Base-by-base conservation (phyloP, 1,284 basidiomycete genomes). In the Xanthoconium separans region DNA sequence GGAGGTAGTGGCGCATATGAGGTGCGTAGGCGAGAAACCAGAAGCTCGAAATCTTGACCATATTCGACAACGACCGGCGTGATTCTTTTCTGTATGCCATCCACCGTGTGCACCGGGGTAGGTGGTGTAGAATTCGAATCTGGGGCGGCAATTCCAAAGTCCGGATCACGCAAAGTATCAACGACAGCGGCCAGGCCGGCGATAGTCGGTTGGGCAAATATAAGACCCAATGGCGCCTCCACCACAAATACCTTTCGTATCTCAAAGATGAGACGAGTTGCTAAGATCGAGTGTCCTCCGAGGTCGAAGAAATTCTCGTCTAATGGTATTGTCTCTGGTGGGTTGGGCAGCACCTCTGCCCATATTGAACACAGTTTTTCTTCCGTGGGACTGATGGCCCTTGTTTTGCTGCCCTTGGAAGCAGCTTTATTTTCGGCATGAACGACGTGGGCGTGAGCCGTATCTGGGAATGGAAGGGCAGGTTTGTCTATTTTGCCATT, bases 401-500 rank as follows among this genome's bases (percentile, higher is more conserved):
- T 75, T 2, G 70, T 59, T 6, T 67, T 57, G 30, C 68, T 58
- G 24, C 61, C 63, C 18, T 65, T 57, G 12, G 61, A 62, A 58
- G 55, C 49, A 8, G 68, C 64, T 58, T 64, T 74, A 54, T 59
- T 74, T 63, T 72, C 68, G 9, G 66, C 57, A 15, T 76, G 68
- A 29, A 75, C 62, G 24, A 75, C 65, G 20, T 79, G 78, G 4
- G 83, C 83, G 53, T 93, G 86, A 3, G 89, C 92, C 2, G 97
- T 99, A 73, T 99, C 97, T 2, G 97, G 97, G 89, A 99, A 99
- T 15, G 97, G 97, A 47, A 99, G 83, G 0, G 94, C 93, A 0
- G 97, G 96, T 72, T 99, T 99, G 79, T 99, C 97, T 69, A 99
- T 91, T 76, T 99, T 99, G 58, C 97, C 97, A 70, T 99, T 99